Evolutionary conservation across 1,139 yeast species (phyloP).

Genomic region (Eremothecium sinecaudum): DNA sequence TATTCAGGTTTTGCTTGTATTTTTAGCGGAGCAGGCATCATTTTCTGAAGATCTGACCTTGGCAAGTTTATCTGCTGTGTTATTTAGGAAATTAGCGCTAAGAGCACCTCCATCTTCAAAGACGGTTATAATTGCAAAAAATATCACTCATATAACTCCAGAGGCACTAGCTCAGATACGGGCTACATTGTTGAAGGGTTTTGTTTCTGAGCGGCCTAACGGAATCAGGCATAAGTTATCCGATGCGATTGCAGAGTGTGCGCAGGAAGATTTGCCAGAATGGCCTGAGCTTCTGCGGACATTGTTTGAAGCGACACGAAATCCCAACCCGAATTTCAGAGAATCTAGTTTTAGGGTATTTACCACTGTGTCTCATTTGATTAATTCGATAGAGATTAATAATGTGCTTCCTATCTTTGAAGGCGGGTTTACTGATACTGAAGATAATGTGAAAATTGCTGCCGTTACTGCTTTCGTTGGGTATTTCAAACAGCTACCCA

Average conservation of each 20-base stretch:
- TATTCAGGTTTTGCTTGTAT: constrained; percentile 61
- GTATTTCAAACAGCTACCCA: constrained; percentile 74
- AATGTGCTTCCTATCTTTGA: constrained; percentile 63
- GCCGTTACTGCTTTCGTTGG: constrained; percentile 90
- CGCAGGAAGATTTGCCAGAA: constrained; percentile 50
- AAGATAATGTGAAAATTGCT: constrained; percentile 80
- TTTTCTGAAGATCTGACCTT: constrained; percentile 26
- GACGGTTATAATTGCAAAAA: constrained; percentile 60
- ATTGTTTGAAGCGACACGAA: constrained; percentile 56
- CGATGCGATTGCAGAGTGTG: constrained; percentile 90
- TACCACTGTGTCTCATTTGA: constrained; percentile 71
- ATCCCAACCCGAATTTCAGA: constrained; percentile 60
- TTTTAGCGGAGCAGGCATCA: constrained; percentile 74
- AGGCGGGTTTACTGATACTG: constrained; percentile 66
- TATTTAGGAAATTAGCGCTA: constrained; percentile 79
- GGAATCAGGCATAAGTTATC: constrained; percentile 80
- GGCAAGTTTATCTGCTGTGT: constrained; percentile 57
- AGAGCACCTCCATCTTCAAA: constrained; percentile 43
- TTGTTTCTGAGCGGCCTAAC: constrained; percentile 52
- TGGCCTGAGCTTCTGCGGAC: constrained; percentile 81
- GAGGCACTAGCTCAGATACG: constrained; percentile 58
- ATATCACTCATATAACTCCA: constrained; percentile 59
- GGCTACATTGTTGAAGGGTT: constrained; percentile 59
- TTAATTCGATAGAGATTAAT: constrained; percentile 48
- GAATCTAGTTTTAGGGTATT: constrained; percentile 89